Evolutionary conservation across 805 yeast genomes (phyloP).

Genomic region (Starmerella roubikii): DNA sequence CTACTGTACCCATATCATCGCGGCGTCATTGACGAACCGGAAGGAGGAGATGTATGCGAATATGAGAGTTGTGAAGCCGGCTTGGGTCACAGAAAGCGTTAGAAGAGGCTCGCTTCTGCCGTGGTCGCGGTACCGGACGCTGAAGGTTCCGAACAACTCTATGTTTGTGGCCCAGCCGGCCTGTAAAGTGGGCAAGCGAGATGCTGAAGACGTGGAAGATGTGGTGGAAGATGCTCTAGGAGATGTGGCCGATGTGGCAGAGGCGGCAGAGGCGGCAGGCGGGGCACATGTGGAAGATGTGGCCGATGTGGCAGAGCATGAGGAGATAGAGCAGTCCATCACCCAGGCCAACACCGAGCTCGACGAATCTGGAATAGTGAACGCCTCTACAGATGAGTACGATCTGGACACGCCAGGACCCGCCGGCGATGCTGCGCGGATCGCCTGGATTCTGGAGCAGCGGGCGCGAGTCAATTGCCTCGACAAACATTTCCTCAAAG

Average conservation of each 20-base stretch:
- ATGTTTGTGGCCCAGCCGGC: too few species aligned
- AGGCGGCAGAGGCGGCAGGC: background rate
- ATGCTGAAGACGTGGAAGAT: too few species aligned
- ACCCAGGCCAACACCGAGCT: background rate
- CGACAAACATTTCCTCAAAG: conserved; percentile 59
- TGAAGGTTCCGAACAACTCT: background rate
- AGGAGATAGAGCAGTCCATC: background rate
- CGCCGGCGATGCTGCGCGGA: conserved; percentile 12
- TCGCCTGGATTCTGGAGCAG: conserved; percentile 11
- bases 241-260: too few species aligned
- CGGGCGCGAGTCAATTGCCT: conserved; percentile 30
- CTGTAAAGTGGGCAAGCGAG: too few species aligned
- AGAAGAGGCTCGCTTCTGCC: conserved; percentile 35
- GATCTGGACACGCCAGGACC: conserved; percentile 2
- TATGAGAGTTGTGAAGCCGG: conserved; percentile 65
- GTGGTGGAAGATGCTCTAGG: too few species aligned
- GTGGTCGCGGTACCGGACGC: conserved; percentile 48
- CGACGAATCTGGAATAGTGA: background rate
- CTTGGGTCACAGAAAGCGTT: conserved; percentile 65
- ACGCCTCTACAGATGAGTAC: background rate
- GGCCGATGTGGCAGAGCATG: background rate
- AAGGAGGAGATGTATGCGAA: conserved; percentile 52
- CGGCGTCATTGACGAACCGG: conserved; percentile 63
- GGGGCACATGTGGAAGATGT: background rate
- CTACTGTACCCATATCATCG: conserved; percentile 71